Percentiles rank a stretch among this genome's conserved stretches.
phyloP scores from a whole-genome alignment of 352 stramenopile genomes.

The Pythium vanterpoolii region DNA sequence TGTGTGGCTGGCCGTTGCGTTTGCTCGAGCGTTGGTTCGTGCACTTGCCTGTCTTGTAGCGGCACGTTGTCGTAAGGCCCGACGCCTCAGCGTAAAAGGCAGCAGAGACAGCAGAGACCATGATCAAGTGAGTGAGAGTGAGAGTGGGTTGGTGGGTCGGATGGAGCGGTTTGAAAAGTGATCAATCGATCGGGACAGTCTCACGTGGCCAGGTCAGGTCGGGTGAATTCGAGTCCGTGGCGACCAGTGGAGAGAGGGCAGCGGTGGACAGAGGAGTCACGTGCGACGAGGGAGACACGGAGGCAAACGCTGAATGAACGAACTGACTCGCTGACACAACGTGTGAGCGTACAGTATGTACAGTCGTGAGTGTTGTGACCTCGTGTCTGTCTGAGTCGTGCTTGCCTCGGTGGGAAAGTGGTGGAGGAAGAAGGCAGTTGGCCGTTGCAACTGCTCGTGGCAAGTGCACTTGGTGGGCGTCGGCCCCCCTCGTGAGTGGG shows the following conservation, averaged over 20 bases:
- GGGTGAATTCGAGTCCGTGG: no score
- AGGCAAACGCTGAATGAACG: slow-evolving; percentile 14
- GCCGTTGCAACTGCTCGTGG: background rate
- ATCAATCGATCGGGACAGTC: no score
- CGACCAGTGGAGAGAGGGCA: no score
- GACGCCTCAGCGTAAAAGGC: slow-evolving; percentile 9
- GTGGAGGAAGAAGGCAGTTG: background rate
- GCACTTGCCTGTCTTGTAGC: slow-evolving; percentile 89
- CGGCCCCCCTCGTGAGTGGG: no score
- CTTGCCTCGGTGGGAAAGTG: slow-evolving; percentile 18
- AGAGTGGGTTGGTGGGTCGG: no score
- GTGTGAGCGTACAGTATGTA: background rate
- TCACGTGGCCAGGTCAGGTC: no score
- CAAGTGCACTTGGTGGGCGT: background rate
- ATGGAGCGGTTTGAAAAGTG: slow-evolving; percentile 6
- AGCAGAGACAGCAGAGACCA: slow-evolving; percentile 13
- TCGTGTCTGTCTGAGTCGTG: slow-evolving; percentile 23
- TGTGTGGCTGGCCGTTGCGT: slow-evolving; percentile 82
- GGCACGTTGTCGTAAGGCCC: slow-evolving; percentile 37
- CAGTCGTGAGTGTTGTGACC: slow-evolving; percentile 8
- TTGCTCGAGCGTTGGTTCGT: slow-evolving; percentile 78
- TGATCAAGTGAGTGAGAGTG: no score
- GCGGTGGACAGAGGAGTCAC: background rate
- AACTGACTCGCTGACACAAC: slow-evolving; percentile 13
- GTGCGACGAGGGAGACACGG: slow-evolving; percentile 3